phyloP scores from a whole-genome alignment of 2,329 filamentous ascomycete species.

The Chrysoporthe austroafricana region DNA sequence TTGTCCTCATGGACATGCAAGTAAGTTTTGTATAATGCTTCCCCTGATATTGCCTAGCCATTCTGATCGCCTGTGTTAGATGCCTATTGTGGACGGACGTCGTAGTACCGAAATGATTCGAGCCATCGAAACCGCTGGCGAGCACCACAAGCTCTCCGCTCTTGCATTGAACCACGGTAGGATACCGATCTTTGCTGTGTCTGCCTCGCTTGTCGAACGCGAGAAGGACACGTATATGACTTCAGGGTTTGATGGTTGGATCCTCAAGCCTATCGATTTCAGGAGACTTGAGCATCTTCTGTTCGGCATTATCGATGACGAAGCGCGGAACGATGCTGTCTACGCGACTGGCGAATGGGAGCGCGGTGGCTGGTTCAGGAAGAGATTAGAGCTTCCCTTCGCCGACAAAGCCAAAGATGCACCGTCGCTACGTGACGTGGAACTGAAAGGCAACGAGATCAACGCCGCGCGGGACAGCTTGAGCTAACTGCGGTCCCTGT shows the following conservation, averaged over 20 bases:
- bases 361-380: conserved; percentile 78
- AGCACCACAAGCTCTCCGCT: conserved; percentile 56
- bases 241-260: conserved; percentile 88
- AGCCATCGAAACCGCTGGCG: conserved; percentile 63
- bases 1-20: conserved; percentile 92
- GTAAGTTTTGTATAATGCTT: conserved; percentile 51
- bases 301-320: conserved; percentile 66
- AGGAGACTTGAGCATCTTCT: conserved; percentile 72
- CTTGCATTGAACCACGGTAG: conserved; percentile 65
- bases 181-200: conserved; percentile 84
- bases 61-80: conserved; percentile 53
- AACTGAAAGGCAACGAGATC: conserved; percentile 24
- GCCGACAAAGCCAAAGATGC: conserved; percentile 24
- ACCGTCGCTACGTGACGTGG: conserved; percentile 12
- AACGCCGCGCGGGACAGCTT: conserved; percentile 23
- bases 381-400: conserved; percentile 22
- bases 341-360: conserved; percentile 80
- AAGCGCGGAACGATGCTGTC: conserved; percentile 62
- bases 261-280: conserved; percentile 86
- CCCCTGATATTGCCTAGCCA: no score
- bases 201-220: conserved; percentile 76
- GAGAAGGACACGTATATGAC: conserved; percentile 71
- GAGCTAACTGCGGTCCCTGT: not conserved
- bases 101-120: conserved; percentile 84
- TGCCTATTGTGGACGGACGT: conserved; percentile 89